Evolutionary conservation across 768 basidiomycete species (phyloP), one percentile per base, ranked within the genome.

Genomic region (Boletales sp.): DNA sequence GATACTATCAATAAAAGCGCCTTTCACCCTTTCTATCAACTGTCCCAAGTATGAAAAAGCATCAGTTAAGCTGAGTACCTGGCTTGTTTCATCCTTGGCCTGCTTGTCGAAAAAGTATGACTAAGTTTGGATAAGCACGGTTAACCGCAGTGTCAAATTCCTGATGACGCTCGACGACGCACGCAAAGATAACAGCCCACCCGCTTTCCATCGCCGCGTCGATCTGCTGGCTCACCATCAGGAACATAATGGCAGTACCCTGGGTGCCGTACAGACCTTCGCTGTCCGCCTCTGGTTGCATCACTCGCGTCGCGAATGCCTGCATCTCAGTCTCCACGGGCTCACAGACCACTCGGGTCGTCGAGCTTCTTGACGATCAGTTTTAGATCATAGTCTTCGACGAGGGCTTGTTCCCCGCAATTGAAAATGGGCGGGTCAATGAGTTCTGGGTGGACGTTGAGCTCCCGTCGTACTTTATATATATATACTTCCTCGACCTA

Each of bases 401-500:
- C 94, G 50, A 99, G 79, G 30, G 74, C 74, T 66, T 96, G 92
- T 62, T 95, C 93, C 66, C 94, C 93, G 50, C 96, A 94, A 50
- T 93, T 94, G 32, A 99, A 77, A n/a, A 98, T 73, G 0, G 94
- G 84, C 0, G 95, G 96, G 47, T 92, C 83, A 31, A 96, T 73
- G 44, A 90, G 79, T 37, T 92, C 92, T 0, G 82, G 72, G 0
- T 91, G 78, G 21, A 98, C 77, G 41, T 85, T 83, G 44, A 98
- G 82, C 60, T 97, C 94, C 68, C 91, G n/a, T 92, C 94, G 97
- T 97, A 61, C 83, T 90, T 63, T 83, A 80, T 71, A 88, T 86
- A 74, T 98, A 97, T 63, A n/a, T n/a, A n/a, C n/a, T n/a, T 97
- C 89, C 71, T 97, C 98, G 45, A 96, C 77, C 93, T 94, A 97